A percentile compares a stretch with the other conserved stretches of the same genome.
Evolutionary conservation across 768 basidiomycete genomes (phyloP).

Genomic region (Tulasnella sp.): DNA sequence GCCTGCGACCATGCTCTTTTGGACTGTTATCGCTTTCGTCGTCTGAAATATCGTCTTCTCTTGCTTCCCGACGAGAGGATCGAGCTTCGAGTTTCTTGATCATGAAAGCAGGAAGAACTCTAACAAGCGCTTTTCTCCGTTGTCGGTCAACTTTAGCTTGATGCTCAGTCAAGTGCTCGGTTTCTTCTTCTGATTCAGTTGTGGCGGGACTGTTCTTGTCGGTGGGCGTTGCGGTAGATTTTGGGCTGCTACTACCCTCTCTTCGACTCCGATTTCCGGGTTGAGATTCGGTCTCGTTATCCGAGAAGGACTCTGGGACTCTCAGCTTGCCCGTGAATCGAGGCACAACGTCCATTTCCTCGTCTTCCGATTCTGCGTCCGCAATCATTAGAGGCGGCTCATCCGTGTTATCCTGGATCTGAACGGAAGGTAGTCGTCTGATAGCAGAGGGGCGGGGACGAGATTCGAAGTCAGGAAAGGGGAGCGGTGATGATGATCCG

Average conservation of each 20-base stretch:
- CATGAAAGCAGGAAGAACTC: slow-evolving; percentile 63
- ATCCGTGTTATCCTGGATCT: neutral
- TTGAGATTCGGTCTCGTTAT: neutral
- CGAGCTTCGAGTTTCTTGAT: slow-evolving; percentile 45
- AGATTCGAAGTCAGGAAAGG: slow-evolving; percentile 1
- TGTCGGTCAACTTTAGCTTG: slow-evolving; percentile 42
- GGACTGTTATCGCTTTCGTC: slow-evolving; percentile 27
- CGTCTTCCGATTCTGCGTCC: neutral
- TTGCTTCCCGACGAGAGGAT: slow-evolving; percentile 10
- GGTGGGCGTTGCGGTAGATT: neutral
- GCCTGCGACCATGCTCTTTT: slow-evolving; percentile 34
- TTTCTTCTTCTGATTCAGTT: slow-evolving; percentile 38
- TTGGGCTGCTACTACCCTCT: slow-evolving; percentile 2
- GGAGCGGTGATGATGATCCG: neutral
- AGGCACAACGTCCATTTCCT: neutral
- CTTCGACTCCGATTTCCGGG: neutral
- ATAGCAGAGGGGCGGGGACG: neutral
- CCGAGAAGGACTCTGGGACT: slow-evolving; percentile 8
- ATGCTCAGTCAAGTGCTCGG: slow-evolving; percentile 35
- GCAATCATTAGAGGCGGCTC: neutral
- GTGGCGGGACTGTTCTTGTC: neutral
- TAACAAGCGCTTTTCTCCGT: slow-evolving; percentile 48
- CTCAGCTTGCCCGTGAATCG: neutral
- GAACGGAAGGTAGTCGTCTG: neutral
- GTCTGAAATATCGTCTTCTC: slow-evolving; percentile 4